Conservation (phyloP, 495 filamentous ascomycete species). For the Penicillium ucsense region DNA sequence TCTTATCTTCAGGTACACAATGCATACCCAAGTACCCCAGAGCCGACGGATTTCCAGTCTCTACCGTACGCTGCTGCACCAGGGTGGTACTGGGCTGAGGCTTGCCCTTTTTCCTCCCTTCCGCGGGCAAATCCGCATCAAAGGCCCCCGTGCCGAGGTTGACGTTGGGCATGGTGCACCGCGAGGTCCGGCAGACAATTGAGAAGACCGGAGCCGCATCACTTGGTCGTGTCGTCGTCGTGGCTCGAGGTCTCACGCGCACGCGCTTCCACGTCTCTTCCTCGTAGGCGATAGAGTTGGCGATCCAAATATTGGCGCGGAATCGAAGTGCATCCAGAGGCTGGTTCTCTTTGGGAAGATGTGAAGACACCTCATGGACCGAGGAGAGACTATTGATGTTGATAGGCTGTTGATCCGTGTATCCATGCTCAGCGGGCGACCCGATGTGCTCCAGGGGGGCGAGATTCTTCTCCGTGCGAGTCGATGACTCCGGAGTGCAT, state of each 20-base stretch:
- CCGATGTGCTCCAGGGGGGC: background rate
- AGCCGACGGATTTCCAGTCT: background rate
- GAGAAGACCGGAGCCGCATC: background rate
- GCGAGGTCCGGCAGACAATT: background rate
- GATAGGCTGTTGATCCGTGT: background rate
- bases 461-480: background rate
- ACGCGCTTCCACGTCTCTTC: background rate
- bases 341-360: background rate
- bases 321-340: background rate
- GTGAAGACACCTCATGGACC: background rate
- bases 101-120: background rate
- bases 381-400: background rate
- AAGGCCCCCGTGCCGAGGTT: background rate
- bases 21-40: background rate
- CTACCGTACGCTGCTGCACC: background rate
- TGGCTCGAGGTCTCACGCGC: background rate
- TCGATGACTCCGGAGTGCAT: background rate
- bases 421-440: background rate
- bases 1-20: background rate
- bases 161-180: background rate
- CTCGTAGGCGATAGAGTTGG: background rate
- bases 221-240: background rate
- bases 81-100: background rate
- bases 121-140: background rate
- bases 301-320: background rate